A percentile compares a stretch with the other conserved stretches of the same genome.
These are phyloP conservation scores for Quercus glauca DNA, from an alignment of 306 rosid genomes.

Conservation along the genomic window DNA sequence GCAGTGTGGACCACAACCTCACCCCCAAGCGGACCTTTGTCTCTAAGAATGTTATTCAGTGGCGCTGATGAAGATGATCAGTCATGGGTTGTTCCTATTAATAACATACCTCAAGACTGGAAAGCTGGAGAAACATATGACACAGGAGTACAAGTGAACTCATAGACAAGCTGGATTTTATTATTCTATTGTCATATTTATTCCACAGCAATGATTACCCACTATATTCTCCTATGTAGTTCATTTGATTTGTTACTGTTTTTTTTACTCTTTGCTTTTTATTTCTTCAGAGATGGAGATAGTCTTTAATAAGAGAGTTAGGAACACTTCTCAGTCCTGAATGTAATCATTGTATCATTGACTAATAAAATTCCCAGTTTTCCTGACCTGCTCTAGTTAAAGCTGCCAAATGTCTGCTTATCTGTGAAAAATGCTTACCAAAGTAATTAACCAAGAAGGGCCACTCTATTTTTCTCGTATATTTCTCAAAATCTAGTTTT, in stretches of 20 bases:
- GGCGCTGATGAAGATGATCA: slow-evolving; percentile 63
- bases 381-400: background rate
- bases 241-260: background rate
- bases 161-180: slow-evolving; percentile 20
- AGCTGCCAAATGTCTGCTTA: background rate
- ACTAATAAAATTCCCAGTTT: background rate
- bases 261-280: background rate
- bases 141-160: slow-evolving; percentile 77
- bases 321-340: background rate
- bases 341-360: slow-evolving; percentile 4
- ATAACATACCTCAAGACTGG: slow-evolving; percentile 77
- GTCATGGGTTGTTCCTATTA: slow-evolving; percentile 75
- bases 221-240: background rate
- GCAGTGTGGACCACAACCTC: slow-evolving; percentile 76
- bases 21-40: slow-evolving; percentile 79
- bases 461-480: background rate
- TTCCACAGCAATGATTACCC: slow-evolving; percentile 18
- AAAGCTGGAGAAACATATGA: slow-evolving; percentile 73
- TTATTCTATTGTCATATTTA: slow-evolving; percentile 11
- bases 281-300: background rate
- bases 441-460: too few species aligned
- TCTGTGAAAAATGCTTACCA: background rate
- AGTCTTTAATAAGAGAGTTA: background rate
- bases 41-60: slow-evolving; percentile 72
- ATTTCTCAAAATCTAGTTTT: background rate